A percentile compares a stretch with the other conserved stretches of the same genome.
Evolutionary conservation across 2,329 filamentous ascomycete genomes (phyloP).

Genomic region (Colletotrichum neosansevieriae): DNA sequence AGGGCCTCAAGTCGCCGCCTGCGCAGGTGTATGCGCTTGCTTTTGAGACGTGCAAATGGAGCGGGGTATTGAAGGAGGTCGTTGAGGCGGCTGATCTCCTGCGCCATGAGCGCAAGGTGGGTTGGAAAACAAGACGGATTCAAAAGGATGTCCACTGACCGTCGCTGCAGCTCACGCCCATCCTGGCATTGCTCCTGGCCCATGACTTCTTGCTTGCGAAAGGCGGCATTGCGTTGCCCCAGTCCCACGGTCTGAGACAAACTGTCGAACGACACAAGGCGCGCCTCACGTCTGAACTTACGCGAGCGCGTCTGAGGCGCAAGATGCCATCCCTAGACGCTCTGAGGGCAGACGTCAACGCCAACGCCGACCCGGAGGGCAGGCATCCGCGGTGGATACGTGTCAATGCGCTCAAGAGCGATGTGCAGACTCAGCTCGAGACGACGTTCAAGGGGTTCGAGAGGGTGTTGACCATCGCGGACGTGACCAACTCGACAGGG

Average conservation of each 20-base stretch:
- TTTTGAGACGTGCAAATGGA: constrained; percentile 92
- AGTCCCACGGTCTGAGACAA: constrained; percentile 80
- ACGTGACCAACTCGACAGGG: constrained; percentile 62
- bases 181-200: constrained; percentile 82
- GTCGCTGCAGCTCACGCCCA: constrained; percentile 76
- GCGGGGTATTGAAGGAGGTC: constrained; percentile 85
- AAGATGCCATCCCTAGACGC: constrained; percentile 76
- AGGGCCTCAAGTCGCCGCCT: constrained; percentile 79
- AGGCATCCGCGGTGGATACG: constrained; percentile 91
- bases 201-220: constrained; percentile 90
- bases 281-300: constrained; percentile 84
- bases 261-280: constrained; percentile 85
- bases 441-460: constrained; percentile 78
- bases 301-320: constrained; percentile 79
- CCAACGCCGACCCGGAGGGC: constrained; percentile 62
- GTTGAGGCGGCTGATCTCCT: constrained; percentile 84
- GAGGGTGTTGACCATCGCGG: constrained; percentile 65
- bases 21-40: constrained; percentile 90
- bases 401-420: constrained; percentile 82
- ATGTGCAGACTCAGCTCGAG: constrained; percentile 76
- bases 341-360: constrained; percentile 70
- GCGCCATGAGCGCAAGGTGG: constrained; percentile 85
- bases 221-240: constrained; percentile 83
- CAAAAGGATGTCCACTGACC: not conserved
- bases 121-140: constrained; percentile 52